Evolutionary conservation across 225 moss, liverwort and hornwort genomes (phyloP).

Genomic region (Lunularia cruciata): DNA sequence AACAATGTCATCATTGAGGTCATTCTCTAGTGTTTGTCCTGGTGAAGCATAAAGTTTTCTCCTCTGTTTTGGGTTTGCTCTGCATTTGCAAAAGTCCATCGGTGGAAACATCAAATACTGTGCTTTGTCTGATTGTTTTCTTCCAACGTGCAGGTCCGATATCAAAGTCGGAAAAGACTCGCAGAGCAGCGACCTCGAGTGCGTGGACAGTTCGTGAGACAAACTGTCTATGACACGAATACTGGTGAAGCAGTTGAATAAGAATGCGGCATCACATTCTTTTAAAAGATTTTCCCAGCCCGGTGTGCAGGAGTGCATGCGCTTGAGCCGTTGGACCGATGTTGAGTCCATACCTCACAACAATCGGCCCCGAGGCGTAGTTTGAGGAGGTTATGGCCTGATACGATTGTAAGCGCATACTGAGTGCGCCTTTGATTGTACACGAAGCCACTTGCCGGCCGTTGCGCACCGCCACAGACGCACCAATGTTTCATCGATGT

Average conservation of each 20-base stretch:
- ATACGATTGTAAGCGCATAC: neutral
- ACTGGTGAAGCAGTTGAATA: slow-evolving; percentile 40
- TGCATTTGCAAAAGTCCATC: neutral
- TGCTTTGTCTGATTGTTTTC: neutral
- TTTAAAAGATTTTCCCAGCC: neutral
- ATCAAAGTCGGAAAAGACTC: slow-evolving; percentile 91
- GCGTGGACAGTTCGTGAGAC: slow-evolving; percentile 92
- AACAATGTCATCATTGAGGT: too few relatives aligned
- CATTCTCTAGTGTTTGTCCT: too few relatives aligned
- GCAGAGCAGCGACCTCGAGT: slow-evolving; percentile 93
- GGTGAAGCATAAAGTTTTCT: neutral
- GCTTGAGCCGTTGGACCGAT: neutral
- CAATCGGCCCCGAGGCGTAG: too few relatives aligned
- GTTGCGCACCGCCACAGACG: slow-evolving; percentile 4
- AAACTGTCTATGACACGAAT: slow-evolving; percentile 69
- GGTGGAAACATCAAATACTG: too few relatives aligned
- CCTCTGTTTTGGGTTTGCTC: neutral
- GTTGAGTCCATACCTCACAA: neutral
- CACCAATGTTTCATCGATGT: slow-evolving; percentile 10
- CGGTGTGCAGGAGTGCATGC: neutral
- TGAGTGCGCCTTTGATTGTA: neutral
- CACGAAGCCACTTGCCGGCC: neutral
- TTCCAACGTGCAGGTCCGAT: slow-evolving; percentile 64
- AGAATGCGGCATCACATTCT: neutral
- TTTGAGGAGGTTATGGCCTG: neutral